Evolutionary conservation across 169 alveolate species (phyloP), one percentile per base, ranked within the genome.

Genomic region (Perkinsus olseni): DNA sequence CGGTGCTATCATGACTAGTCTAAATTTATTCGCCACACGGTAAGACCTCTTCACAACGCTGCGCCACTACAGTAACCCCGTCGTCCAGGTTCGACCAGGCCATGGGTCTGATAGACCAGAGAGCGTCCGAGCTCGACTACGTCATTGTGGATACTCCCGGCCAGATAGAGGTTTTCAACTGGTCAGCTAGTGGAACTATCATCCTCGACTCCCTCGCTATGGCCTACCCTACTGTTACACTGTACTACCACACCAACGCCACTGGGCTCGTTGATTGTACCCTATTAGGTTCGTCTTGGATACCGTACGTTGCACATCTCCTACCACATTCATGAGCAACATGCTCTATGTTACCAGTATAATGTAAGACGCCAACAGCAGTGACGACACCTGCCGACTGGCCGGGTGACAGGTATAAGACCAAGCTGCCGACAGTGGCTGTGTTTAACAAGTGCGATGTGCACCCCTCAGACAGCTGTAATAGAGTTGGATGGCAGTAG

Each of bases 131-230:
- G 38, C 92, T 98, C 92, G 99, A 99, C 95, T 98, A 97, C 95
- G 97, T 99, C 17, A 96, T 99, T 37, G 96, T 98, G 45, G 99
- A 99, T 93, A 98, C 99, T 31, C 99, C 99, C 0, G 99, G 99
- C 8, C 99, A 99, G 95, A 98, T 99, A 74, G 99, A 99, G 95
- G 99, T 98, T 38, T 99, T 99, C 96, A 98, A 99, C 93, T 98
- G 99, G 99, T 97, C 99, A 31, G 99, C 99, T 31, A 97, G 99
- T 91, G 99, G 99, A 36, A 96, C 99, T 74, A 97, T 99, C 74
- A 98, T 99, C 48, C 93, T 97, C 94, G 97, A 99, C 92, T 96
- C 99, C 24, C 96, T 99, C 82, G 98, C 99, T 28, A 96, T 97
- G 31, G 94, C 98, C 48, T 97, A 97, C 74, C 99, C 99, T 10